A percentile compares a stretch with the other conserved stretches of the same genome.
phyloP scores from a whole-genome alignment of 2,329 filamentous ascomycete genomes.

The Fusarium aywerte region DNA sequence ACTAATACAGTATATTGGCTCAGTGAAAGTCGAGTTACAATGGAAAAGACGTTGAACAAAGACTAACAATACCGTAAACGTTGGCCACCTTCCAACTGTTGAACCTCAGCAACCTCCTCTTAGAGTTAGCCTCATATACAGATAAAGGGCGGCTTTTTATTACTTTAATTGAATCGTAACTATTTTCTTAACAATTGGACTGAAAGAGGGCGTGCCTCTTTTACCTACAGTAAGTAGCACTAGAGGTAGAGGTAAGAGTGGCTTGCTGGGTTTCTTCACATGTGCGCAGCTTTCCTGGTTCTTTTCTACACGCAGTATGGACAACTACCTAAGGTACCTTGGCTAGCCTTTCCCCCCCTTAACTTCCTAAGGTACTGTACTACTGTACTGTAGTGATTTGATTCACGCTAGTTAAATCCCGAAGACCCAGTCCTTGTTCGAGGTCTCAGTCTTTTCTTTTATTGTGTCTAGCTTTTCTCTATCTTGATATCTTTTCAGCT shows the following conservation, averaged over 20 bases:
- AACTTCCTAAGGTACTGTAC: neutral
- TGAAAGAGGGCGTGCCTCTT: slow-evolving; percentile 5
- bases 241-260: neutral
- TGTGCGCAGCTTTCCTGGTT: slow-evolving; percentile 25
- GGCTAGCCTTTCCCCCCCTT: neutral
- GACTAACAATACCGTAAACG: neutral
- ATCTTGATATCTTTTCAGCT: neutral
- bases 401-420: neutral
- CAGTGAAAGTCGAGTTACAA: slow-evolving; percentile 7
- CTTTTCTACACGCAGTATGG: neutral
- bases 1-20: too few relatives aligned
- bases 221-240: neutral
- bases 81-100: too few relatives aligned
- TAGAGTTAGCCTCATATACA: neutral
- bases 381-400: neutral
- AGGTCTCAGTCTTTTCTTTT: neutral
- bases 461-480: neutral
- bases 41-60: neutral
- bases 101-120: neutral
- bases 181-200: neutral
- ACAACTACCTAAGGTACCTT: too few relatives aligned
- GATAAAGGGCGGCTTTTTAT: neutral
- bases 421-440: neutral
- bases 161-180: neutral
- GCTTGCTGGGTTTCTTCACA: slow-evolving; percentile 16